Conservation (phyloP, 2,329 filamentous ascomycete species). For the Truncatella angustata region DNA sequence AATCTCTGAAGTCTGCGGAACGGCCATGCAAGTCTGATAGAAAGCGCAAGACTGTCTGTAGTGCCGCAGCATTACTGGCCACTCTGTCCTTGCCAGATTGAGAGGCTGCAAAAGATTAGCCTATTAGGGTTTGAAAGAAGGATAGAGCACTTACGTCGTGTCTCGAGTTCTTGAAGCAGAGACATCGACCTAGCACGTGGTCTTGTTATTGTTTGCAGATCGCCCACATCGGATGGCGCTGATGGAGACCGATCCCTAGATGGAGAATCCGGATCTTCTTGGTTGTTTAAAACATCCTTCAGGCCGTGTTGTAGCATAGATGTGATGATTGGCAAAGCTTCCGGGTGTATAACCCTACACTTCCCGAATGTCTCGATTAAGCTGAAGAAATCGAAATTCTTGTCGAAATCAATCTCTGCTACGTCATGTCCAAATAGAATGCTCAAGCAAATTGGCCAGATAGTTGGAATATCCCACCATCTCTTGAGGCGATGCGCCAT, state of each 20-base stretch:
- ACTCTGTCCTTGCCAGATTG: slow-evolving; percentile 47
- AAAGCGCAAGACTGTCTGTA: slow-evolving; percentile 78
- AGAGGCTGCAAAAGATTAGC: slow-evolving; percentile 31
- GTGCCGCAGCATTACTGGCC: slow-evolving; percentile 59
- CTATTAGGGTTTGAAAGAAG: slow-evolving; percentile 7
- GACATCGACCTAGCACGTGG: slow-evolving; percentile 64
- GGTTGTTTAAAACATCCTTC: slow-evolving; percentile 64
- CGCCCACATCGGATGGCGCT: slow-evolving; percentile 18
- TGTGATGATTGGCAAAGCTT: slow-evolving; percentile 75
- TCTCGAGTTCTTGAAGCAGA: slow-evolving; percentile 58
- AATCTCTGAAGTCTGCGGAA: slow-evolving; percentile 78
- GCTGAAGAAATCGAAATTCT: slow-evolving; percentile 70
- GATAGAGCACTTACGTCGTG: slow-evolving; percentile 42
- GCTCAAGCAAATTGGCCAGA: slow-evolving; percentile 88
- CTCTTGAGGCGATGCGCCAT: slow-evolving; percentile 78
- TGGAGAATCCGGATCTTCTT: slow-evolving; percentile 59
- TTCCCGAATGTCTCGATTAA: slow-evolving; percentile 73
- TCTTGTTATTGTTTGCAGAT: slow-evolving; percentile 26
- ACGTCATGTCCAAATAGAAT: slow-evolving; percentile 86
- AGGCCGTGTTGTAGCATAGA: slow-evolving; percentile 86
- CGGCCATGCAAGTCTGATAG: slow-evolving; percentile 74
- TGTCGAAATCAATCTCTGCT: slow-evolving; percentile 68
- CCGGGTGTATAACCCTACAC: slow-evolving; percentile 69
- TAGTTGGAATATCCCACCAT: slow-evolving; percentile 82
- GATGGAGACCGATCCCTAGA: slow-evolving; percentile 21